Conservation (phyloP, 345 rosid species). For the Draba incana region DNA sequence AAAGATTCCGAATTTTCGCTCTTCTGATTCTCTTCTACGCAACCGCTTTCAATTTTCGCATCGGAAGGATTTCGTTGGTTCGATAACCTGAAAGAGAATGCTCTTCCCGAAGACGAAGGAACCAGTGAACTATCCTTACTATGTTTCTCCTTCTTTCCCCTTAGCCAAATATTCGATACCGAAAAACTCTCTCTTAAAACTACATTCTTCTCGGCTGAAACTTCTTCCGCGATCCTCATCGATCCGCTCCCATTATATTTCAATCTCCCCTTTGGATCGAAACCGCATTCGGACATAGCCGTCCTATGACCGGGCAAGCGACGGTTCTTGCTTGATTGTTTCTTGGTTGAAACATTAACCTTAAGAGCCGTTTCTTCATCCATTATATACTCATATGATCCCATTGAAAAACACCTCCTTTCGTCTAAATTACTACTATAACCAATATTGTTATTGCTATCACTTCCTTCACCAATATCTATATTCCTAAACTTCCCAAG, state of each 20-base stretch:
- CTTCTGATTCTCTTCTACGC: slow-evolving; percentile 38
- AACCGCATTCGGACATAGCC: slow-evolving; percentile 44
- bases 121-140: slow-evolving; percentile 41
- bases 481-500: slow-evolving; percentile 81
- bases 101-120: slow-evolving; percentile 54
- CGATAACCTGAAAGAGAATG: slow-evolving; percentile 54
- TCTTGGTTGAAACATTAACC: slow-evolving; percentile 77
- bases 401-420: slow-evolving; percentile 96
- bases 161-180: slow-evolving; percentile 85
- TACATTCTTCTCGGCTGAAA: slow-evolving; percentile 20
- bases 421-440: slow-evolving; percentile 50
- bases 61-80: slow-evolving; percentile 27
- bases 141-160: slow-evolving; percentile 64
- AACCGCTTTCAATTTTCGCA: slow-evolving; percentile 47
- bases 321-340: slow-evolving; percentile 49
- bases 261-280: slow-evolving; percentile 66
- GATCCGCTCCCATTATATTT: slow-evolving; percentile 44
- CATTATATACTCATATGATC: slow-evolving; percentile 94
- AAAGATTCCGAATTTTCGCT: slow-evolving; percentile 37
- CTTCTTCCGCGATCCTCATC: slow-evolving; percentile 39
- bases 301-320: slow-evolving; percentile 62
- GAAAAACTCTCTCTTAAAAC: slow-evolving; percentile 74
- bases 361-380: slow-evolving; percentile 71
- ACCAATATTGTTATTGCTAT: slow-evolving; percentile 38
- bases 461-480: slow-evolving; percentile 61